A percentile compares a stretch with the other conserved stretches of the same genome.
Evolutionary conservation across 73 alveolate species (phyloP).

Genomic region (Paramecium octaurelia): DNA sequence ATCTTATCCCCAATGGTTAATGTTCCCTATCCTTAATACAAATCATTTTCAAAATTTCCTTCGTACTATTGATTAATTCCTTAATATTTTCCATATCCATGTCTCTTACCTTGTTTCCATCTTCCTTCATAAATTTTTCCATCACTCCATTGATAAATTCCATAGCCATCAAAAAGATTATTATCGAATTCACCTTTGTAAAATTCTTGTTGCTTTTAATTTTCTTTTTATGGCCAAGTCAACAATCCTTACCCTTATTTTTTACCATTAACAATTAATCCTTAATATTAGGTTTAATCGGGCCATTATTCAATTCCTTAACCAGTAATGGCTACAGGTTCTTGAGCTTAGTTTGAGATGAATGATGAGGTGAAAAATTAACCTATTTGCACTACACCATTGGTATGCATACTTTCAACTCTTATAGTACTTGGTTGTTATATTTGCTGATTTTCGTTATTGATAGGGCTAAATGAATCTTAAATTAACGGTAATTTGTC

Average conservation of each 20-base stretch:
- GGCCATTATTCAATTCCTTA: slow-evolving; percentile 35
- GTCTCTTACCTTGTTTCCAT: slow-evolving; percentile 41
- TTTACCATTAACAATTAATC: slow-evolving; percentile 1
- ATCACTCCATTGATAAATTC: slow-evolving; percentile 52
- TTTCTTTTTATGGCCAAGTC: slow-evolving; percentile 10
- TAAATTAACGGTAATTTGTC: neutral
- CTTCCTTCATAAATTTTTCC: slow-evolving; percentile 47
- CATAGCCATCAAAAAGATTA: slow-evolving; percentile 45
- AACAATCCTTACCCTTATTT: neutral
- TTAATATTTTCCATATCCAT: slow-evolving; percentile 55
- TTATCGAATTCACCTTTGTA: neutral
- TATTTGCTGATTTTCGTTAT: neutral
- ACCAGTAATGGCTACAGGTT: neutral
- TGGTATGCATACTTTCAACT: neutral
- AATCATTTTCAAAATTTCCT: neutral
- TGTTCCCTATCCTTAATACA: neutral
- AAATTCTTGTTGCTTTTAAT: neutral
- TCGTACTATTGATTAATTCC: neutral
- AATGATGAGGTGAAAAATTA: neutral
- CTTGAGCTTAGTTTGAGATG: neutral
- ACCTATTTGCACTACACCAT: neutral
- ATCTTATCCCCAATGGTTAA: neutral
- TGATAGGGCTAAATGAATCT: neutral
- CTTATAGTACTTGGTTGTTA: neutral
- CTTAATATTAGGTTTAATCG: neutral